phyloP scores from a whole-genome alignment of 495 filamentous ascomycete species.

The Annulohypoxylon stygium region DNA sequence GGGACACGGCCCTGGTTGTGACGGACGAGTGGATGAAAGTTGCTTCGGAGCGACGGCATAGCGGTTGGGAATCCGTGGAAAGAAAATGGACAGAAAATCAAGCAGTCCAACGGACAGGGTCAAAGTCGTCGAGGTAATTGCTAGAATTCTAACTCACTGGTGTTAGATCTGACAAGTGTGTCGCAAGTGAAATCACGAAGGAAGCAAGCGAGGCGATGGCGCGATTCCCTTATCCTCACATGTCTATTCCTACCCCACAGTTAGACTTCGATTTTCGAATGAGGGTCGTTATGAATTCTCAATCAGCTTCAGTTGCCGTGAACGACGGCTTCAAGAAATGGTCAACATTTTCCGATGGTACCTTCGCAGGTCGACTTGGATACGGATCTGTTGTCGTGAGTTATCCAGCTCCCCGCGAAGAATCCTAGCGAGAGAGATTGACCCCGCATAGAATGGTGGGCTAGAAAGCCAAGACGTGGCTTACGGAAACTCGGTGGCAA shows the following conservation, averaged over 20 bases:
- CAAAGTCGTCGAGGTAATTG: constrained; percentile 20
- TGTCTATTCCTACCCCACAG: constrained; percentile 55
- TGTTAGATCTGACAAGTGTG: constrained; percentile 25
- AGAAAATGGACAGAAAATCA: constrained; percentile 37
- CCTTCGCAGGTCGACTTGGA: constrained; percentile 72
- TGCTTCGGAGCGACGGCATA: constrained; percentile 43
- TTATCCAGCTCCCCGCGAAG: constrained; percentile 12
- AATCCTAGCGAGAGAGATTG: not conserved
- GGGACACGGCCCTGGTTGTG: constrained; percentile 43
- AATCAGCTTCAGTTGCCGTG: constrained; percentile 62
- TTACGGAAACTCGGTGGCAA: constrained; percentile 67
- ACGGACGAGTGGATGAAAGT: constrained; percentile 35
- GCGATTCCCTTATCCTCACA: constrained; percentile 46
- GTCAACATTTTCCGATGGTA: constrained; percentile 69
- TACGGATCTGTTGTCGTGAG: constrained; percentile 71
- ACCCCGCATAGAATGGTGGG: constrained; percentile 63
- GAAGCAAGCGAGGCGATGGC: constrained; percentile 30
- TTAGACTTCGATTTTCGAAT: constrained; percentile 73
- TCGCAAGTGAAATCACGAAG: constrained; percentile 25
- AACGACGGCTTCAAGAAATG: constrained; percentile 68
- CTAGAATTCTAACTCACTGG: not conserved
- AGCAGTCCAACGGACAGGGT: constrained; percentile 3
- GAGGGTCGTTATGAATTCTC: constrained; percentile 71
- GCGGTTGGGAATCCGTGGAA: constrained; percentile 50
- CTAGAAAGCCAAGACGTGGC: constrained; percentile 59